Evolutionary conservation across 768 basidiomycete species (phyloP), one percentile per base, ranked within the genome.

Genomic region (Hirschioporus abietinus): DNA sequence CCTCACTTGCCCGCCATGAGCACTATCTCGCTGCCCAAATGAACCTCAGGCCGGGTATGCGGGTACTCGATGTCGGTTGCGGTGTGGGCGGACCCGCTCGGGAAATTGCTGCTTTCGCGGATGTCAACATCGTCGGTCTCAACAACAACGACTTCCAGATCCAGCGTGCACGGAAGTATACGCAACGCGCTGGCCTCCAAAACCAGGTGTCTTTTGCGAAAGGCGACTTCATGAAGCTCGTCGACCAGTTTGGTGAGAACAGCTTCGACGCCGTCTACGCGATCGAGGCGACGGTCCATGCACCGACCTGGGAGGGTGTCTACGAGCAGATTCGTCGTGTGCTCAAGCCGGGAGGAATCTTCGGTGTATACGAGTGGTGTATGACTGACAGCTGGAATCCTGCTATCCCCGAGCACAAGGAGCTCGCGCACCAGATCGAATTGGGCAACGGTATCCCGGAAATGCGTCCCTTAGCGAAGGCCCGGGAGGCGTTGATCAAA

Each of bases 121-220:
- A 97, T 74, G 90, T 85, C 36, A 80, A 87, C 65, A 88, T 98
- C 69, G 80, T 92, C 70, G 96, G 96, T 57, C 70, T 97, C 68
- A 98, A 97, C 82, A 98, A 96, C 84, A 99, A 99, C 78, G 92
- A 91, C 69, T 97, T 93, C 84, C 97, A 99, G 79, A 80, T 98
- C 58, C 84, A 86, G 64, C 86, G 93, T n/a, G 97, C 96, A 18
- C 83, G 85, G 66, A 85, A 83, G 76, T 95, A 97, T 77, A 93
- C 96, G 65, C 81, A 84, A 73, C 81, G 82, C 66, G 90, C 88
- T 25, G 92, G 90, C 0, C 82, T 98, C 59, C 83, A 88, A 68
- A 80, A 87, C 66, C 89, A 91, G 77, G 84, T 99, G 57, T 82
- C 84, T 57, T 99, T 91, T 74, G 89, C 88, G 66, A 91, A 92